Conservation (phyloP, 2,329 filamentous ascomycete genomes). For the Huntiella omanensis region DNA sequence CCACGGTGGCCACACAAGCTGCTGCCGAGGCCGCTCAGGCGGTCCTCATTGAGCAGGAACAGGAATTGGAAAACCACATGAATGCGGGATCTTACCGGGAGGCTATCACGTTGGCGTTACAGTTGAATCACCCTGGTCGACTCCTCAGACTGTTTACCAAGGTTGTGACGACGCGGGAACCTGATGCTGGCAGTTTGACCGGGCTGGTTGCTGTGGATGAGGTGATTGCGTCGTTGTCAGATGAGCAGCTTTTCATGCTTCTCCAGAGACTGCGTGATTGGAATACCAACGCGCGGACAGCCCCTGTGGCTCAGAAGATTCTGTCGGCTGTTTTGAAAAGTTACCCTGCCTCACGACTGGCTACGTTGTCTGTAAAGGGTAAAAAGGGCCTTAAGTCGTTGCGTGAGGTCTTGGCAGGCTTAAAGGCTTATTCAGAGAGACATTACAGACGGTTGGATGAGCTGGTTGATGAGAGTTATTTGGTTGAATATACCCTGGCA, state of each 20-base stretch:
- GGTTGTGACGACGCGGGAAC: constrained; percentile 45
- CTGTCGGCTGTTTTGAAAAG: constrained; percentile 61
- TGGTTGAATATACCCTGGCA: constrained; percentile 79
- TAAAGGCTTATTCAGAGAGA: constrained; percentile 78
- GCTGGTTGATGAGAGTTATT: constrained; percentile 79
- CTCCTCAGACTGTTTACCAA: constrained; percentile 68
- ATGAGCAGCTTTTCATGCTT: constrained; percentile 71
- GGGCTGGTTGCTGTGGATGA: constrained; percentile 59
- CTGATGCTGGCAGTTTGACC: constrained; percentile 43
- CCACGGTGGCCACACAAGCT: constrained; percentile 59
- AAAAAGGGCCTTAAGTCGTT: constrained; percentile 44
- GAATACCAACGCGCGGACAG: constrained; percentile 88
- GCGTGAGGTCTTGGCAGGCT: constrained; percentile 70
- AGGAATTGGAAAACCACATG: constrained; percentile 84
- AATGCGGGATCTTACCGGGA: constrained; percentile 74
- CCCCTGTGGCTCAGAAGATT: constrained; percentile 69
- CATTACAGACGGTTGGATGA: constrained; percentile 85
- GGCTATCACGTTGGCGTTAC: constrained; percentile 77
- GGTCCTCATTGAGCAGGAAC: constrained; percentile 78
- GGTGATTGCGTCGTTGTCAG: constrained; percentile 58
- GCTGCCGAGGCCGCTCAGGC: constrained; percentile 56
- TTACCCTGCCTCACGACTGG: constrained; percentile 62
- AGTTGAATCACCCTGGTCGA: constrained; percentile 83
- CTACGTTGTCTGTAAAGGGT: constrained; percentile 44
- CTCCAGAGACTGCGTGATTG: constrained; percentile 76